Evolutionary conservation across 345 rosid species (phyloP).

Genomic region (Hypericum perforatum): DNA sequence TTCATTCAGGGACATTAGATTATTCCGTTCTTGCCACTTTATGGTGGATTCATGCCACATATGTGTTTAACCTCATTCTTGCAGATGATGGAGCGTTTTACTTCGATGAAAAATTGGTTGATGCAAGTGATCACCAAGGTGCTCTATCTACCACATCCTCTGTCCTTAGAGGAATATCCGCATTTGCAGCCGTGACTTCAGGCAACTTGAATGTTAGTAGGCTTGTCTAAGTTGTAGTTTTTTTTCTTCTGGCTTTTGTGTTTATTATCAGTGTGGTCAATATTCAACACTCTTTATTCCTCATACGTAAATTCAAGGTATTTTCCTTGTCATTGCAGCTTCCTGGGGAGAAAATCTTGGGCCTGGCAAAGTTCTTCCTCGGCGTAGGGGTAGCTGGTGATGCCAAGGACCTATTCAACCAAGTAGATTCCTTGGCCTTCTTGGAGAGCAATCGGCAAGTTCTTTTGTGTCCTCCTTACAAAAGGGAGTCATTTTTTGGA

Average conservation of each 20-base stretch:
- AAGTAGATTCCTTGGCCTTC: constrained; percentile 70
- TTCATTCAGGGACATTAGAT: too few relatives aligned
- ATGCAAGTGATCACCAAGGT: constrained; percentile 39
- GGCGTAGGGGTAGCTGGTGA: constrained; percentile 86
- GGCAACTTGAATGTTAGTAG: constrained; percentile 52
- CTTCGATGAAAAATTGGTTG: constrained; percentile 63
- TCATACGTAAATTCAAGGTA: constrained; percentile 10
- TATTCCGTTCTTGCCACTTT: too few relatives aligned
- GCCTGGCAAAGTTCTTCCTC: constrained; percentile 82
- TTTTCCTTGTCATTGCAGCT: constrained; percentile 47
- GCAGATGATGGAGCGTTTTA: constrained; percentile 78
- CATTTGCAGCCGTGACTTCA: constrained; percentile 52
- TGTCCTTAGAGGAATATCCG: constrained; percentile 69
- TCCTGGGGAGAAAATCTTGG: constrained; percentile 63
- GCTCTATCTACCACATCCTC: constrained; percentile 74
- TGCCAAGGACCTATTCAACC: constrained; percentile 72
- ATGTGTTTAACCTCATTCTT: constrained; percentile 7
- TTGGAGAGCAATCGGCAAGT: constrained; percentile 75
- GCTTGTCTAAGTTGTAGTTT: too few relatives aligned
- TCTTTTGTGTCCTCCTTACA: constrained; percentile 9
- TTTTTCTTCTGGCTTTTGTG: too few relatives aligned
- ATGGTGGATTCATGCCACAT: too few relatives aligned
- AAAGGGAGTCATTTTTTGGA: not conserved
- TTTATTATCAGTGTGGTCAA: constrained; percentile 5
- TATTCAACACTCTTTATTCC: constrained; percentile 6